These are phyloP conservation scores for Sphagnum magellanicum DNA, from an alignment of 228 moss, liverwort and hornwort species.

Conservation along the genomic window DNA sequence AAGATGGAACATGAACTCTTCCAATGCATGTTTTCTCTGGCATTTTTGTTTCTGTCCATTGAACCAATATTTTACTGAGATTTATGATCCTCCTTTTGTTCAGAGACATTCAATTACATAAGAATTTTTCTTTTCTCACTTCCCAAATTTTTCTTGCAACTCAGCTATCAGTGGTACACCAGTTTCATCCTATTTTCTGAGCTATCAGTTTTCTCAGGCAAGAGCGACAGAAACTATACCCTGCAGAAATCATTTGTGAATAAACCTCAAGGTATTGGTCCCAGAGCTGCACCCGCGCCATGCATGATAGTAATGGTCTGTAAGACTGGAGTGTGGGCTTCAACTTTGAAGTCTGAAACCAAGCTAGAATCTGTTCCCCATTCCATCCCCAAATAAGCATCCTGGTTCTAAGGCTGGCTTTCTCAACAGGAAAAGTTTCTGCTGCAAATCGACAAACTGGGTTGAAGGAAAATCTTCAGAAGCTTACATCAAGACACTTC, in stretches of 20 bases:
- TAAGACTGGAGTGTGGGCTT: conserved; percentile 48
- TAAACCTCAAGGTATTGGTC: conserved; percentile 53
- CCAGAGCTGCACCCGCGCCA: conserved; percentile 64
- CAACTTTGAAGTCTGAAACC: conserved; percentile 34
- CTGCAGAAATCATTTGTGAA: conserved; percentile 36
- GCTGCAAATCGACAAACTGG: neutral
- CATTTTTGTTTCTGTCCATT: no score
- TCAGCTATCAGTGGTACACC: neutral
- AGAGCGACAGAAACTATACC: conserved; percentile 17
- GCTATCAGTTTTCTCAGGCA: no score
- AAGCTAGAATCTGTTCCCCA: conserved; percentile 48
- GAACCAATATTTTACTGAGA: no score
- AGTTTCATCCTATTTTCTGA: neutral
- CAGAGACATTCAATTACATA: neutral
- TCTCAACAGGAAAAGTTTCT: neutral
- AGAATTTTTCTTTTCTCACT: neutral
- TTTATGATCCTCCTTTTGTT: no score
- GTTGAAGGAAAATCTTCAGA: neutral
- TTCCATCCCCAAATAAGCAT: conserved; percentile 2
- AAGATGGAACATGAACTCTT: neutral
- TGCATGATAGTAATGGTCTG: conserved; percentile 55
- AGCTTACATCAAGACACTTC: conserved; percentile 74
- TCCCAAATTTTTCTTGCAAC: neutral
- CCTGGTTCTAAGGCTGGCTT: neutral
- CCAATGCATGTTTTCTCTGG: neutral